These are phyloP conservation scores for Plasmodium inui DNA, from an alignment of 169 alveolate species.

Conservation along the genomic window DNA sequence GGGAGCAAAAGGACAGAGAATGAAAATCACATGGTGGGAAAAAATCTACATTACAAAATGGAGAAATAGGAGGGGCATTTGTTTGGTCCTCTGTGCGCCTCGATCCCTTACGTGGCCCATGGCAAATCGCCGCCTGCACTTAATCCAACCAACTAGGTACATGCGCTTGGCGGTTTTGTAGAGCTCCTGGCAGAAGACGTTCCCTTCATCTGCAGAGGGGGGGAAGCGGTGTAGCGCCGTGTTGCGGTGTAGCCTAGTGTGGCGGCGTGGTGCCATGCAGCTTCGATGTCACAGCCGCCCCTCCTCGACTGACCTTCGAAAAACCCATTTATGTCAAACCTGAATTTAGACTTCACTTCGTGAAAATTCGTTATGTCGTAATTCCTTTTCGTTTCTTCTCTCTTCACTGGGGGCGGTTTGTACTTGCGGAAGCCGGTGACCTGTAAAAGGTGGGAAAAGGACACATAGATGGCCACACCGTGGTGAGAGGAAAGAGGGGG, in stretches of 20 bases:
- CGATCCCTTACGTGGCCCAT: constrained; percentile 51
- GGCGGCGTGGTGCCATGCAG: background rate
- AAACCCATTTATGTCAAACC: constrained; percentile 56
- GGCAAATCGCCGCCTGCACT: constrained; percentile 58
- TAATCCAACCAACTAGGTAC: constrained; percentile 68
- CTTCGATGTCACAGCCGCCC: background rate
- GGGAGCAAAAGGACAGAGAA: background rate
- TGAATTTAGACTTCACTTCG: constrained; percentile 55
- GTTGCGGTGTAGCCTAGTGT: background rate
- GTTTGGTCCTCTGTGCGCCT: background rate
- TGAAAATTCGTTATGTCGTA: constrained; percentile 65
- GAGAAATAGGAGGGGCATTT: background rate
- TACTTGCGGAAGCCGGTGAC: constrained; percentile 74
- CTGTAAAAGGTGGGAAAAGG: constrained; percentile 9
- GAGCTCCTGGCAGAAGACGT: constrained; percentile 52
- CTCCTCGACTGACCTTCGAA: constrained; percentile 35
- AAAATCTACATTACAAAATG: background rate
- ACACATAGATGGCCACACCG: background rate
- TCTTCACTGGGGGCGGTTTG: constrained; percentile 19
- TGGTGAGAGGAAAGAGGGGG: background rate
- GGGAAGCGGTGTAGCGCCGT: background rate
- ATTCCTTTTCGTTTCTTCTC: constrained; percentile 53
- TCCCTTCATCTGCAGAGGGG: constrained; percentile 23
- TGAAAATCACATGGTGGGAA: background rate
- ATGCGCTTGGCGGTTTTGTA: constrained; percentile 57